Evolutionary conservation across 345 rosid species (phyloP), one percentile per base, ranked within the genome.

Genomic region (Brassica incana): DNA sequence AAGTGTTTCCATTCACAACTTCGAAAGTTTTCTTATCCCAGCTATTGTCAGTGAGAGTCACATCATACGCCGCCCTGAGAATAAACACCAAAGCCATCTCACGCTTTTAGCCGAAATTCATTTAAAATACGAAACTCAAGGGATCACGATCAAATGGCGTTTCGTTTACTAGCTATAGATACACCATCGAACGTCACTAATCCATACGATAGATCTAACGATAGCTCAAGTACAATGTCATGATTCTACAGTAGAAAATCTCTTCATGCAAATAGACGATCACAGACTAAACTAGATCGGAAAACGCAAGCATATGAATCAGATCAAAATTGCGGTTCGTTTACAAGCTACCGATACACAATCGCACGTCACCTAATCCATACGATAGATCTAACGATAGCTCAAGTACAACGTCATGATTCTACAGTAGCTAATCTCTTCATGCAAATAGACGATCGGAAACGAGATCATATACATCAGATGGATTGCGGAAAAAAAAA

Each of bases 51-150:
- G 77, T 58, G 18, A 95, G 84, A 72, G 83, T 89, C 77, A 95
- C 90, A 76, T 95, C 99, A 83, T 88, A 95, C 0, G 90, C 97
- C 29, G 96, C 81, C 93, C 99, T 95, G 89, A 43, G 58, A 66
- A 1, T 2, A 36, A 18, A 23, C 72, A 72, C 54, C 59, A 56
- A 65, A 16, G 36, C 1, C 36, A 4, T 52, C 32, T 52, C 4
- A 63, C 9, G 35, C 23, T 23, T 50, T 50, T 50, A 71, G 56
- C 54, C 2, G 0, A 48, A 14, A 48, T 62, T 77, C 63, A 66
- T 8, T 36, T 12, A 52, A 36, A 5, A 25, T 36, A 36, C 40
- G 8, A 36, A 40, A 40, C 48, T 40, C 48, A 40, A 40, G 0
- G 48, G 64, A 73, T 59, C 69, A 61, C n/a, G 23, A 73, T 73